These are phyloP conservation scores for Geranium brycei DNA, from an alignment of 345 rosid genomes.

Conservation along the genomic window DNA sequence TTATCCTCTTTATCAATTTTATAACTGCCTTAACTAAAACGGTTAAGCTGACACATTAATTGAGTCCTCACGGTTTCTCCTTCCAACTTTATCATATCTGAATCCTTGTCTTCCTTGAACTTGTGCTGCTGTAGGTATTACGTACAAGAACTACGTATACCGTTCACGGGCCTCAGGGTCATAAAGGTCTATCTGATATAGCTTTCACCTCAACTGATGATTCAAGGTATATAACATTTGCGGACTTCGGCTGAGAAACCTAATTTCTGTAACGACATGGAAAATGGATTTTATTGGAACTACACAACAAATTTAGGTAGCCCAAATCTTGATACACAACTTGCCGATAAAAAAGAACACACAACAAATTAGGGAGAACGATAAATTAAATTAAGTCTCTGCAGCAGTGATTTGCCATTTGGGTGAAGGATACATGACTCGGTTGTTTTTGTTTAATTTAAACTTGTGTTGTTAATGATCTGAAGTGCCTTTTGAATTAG, in stretches of 20 bases:
- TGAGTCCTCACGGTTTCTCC: neutral
- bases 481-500: no score
- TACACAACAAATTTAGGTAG: no score
- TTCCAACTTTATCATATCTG: neutral
- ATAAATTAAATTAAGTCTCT: no score
- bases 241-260: neutral
- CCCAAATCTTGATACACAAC: no score
- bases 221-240: slow-evolving; percentile 39
- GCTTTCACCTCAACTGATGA: slow-evolving; percentile 40
- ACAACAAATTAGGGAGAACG: no score
- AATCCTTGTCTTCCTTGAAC: neutral
- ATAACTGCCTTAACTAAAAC: neutral
- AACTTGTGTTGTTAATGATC: no score
- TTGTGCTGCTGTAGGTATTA: slow-evolving; percentile 36
- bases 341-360: no score
- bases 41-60: no score
- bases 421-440: no score
- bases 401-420: no score
- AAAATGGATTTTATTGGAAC: no score
- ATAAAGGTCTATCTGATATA: slow-evolving; percentile 56
- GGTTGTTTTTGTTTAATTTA: no score
- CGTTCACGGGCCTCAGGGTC: slow-evolving; percentile 35
- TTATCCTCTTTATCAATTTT: neutral
- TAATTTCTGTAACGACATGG: neutral
- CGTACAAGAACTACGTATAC: slow-evolving; percentile 36